These are phyloP conservation scores for Catharanthus roseus DNA, from an alignment of 257 asterid species.

Conservation along the genomic window DNA sequence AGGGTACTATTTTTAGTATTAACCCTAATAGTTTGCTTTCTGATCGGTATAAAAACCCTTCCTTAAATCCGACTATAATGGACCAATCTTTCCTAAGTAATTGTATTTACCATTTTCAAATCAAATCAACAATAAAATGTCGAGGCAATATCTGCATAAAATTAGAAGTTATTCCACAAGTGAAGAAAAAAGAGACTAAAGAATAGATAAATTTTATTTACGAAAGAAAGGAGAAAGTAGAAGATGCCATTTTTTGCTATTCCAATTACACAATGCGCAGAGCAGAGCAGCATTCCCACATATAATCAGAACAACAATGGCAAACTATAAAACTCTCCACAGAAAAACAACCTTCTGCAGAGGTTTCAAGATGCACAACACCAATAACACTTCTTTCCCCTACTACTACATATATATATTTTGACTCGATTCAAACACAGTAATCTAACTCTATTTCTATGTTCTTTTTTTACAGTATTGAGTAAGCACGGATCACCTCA, in stretches of 20 bases:
- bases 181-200: slow-evolving; percentile 17
- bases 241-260: slow-evolving; percentile 26
- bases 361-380: slow-evolving; percentile 23
- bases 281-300: slow-evolving; percentile 29
- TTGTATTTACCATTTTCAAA: too few relatives aligned
- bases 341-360: slow-evolving; percentile 26
- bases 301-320: slow-evolving; percentile 28
- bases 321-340: slow-evolving; percentile 29
- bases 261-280: slow-evolving; percentile 36
- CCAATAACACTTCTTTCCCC: slow-evolving; percentile 29
- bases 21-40: too few relatives aligned
- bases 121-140: too few relatives aligned
- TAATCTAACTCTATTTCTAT: slow-evolving; percentile 28
- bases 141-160: too few relatives aligned
- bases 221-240: slow-evolving; percentile 47
- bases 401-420: slow-evolving; percentile 20
- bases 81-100: too few relatives aligned
- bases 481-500: slow-evolving; percentile 93
- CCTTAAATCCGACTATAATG: too few relatives aligned
- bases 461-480: slow-evolving; percentile 55
- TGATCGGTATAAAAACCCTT: too few relatives aligned
- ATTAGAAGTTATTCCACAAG: too few relatives aligned
- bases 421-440: slow-evolving; percentile 19
- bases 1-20: too few relatives aligned
- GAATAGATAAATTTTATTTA: slow-evolving; percentile 43